Base-by-base conservation (phyloP, 2,329 filamentous ascomycete species). In the Nemania sp. region DNA sequence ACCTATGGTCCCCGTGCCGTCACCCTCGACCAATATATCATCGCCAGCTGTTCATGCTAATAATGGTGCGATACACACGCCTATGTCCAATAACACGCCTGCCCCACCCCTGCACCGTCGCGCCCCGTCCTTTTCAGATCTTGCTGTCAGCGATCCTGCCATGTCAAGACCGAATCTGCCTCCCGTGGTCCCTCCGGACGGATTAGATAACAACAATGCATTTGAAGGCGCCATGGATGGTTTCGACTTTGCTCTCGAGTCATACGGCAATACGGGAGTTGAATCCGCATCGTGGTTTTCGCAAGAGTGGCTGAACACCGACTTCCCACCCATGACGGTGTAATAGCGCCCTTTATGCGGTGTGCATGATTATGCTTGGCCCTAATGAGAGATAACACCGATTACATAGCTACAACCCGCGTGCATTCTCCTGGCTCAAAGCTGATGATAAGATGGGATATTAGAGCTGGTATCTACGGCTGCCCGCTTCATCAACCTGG, bases 201-300 rank as follows among this genome's bases (percentile, higher is more conserved):
- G 71, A 1, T 64, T 75, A 3, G 75, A 78, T 53, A 70, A 78
- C n/a, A 79, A 78, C 43, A 79, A 77, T 33, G 76, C 77, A 0
- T 79, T 79, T 41, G 77, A 79, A 49, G 77, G 77, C 2, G 75
- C 76, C 0, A 70, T 78, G 49, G 77, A 78, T 41, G 74, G 74
- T 0, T 68, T 79, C 1, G 76, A 77, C 22, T 69, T 78, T 19
- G 77, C 77, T 17, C 71, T 74, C 23, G 76, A 75, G 15, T 70
- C 73, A 1, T 77, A 78, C 60, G 75, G 75, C 2, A 69, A 66
- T 54, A 69, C 62, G 0, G 68, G 68, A 1, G 59, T 69, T 1
- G 68, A 70, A 15, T 66, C 68, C 1, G 59, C 62, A 9, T 64
- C 66, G 4, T 70, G 68, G 68, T 65, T 69, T 17, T 68, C 68